Base-by-base conservation (phyloP, 331 rosid species). In the Quercus phellos region DNA sequence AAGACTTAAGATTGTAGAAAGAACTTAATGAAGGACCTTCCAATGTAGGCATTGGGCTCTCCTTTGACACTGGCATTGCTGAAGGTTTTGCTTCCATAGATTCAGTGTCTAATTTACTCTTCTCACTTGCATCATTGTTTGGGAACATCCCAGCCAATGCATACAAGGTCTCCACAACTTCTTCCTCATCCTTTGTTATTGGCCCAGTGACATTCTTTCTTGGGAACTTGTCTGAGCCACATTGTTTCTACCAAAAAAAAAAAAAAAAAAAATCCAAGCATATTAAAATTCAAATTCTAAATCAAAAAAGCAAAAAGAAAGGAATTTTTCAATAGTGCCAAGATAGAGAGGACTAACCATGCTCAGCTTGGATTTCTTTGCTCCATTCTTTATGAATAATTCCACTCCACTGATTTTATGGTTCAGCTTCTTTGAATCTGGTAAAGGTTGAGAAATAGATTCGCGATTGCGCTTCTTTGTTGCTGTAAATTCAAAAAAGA, bases 161-260 rank as follows among this genome's bases (percentile, higher is more conserved):
- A 84, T 80, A 85, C 69, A 93, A 87, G 24, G 96, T 84, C 82
- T 93, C 93, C 27, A 81, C 98, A 51, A 91, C 98, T 88, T 93
- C 98, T 84, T 89, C 93, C 90, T 93, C 98, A 59, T 93, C 98
- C 81, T 93, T 90, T 46, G 98, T 90, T 78, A 90, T 90, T 68
- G 87, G 63, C 75, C 82, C 85, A 74, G 82, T 74, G 60, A 64
- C 82, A 38, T 67, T 78, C 78, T 75, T 83, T 64, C 70, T 70
- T 12, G 10, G 76, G 80, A 86, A 83, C 83, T 81, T 77, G 50
- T 77, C 72, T 53, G 69, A 30, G 74, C 12, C 60, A 60, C 79
- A 81, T 21, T 79, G 88, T 82, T 89, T 88, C 94, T 89, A 74
- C 90, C 73, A 63, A 84, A 85, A 58, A 54, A 88, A 86, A 84